Conservation (phyloP, 2,329 filamentous ascomycete species). For the Teratosphaeria viscida region DNA sequence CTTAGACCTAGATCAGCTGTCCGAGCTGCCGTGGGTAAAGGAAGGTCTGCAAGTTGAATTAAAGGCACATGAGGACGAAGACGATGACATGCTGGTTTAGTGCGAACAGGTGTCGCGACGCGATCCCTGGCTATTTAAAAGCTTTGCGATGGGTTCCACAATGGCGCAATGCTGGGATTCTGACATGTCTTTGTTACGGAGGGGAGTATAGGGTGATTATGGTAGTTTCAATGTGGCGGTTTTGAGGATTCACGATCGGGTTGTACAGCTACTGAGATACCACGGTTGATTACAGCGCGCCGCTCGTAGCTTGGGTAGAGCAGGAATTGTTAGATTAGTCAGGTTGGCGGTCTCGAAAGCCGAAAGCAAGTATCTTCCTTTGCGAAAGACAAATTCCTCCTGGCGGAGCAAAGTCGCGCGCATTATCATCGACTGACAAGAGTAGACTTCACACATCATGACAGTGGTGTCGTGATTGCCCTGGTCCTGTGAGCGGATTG, state of each 20-base stretch:
- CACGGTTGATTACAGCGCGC: not conserved
- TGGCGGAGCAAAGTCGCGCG: not conserved
- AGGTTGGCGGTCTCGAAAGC: not conserved
- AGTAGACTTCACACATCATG: too few relatives aligned
- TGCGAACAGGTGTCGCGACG: not conserved
- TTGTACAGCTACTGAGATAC: not conserved
- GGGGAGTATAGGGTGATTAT: not conserved
- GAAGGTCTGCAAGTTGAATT: conserved; percentile 58
- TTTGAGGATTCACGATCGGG: not conserved
- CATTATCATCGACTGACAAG: not conserved
- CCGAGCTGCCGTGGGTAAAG: conserved; percentile 63
- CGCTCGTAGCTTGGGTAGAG: not conserved
- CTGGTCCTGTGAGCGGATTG: too few relatives aligned
- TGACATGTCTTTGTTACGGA: not conserved
- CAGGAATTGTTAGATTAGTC: not conserved
- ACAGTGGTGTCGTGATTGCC: too few relatives aligned
- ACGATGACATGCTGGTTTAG: not conserved
- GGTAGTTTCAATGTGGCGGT: not conserved
- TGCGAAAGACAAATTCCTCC: not conserved
- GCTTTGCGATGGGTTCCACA: not conserved
- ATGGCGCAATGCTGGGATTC: not conserved
- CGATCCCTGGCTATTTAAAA: not conserved
- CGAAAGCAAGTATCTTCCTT: not conserved
- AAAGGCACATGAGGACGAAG: conserved; percentile 42
- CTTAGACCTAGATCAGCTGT: conserved; percentile 65